phyloP scores from a whole-genome alignment of 179 eudicot species.

The Amaranthus tricolor region DNA sequence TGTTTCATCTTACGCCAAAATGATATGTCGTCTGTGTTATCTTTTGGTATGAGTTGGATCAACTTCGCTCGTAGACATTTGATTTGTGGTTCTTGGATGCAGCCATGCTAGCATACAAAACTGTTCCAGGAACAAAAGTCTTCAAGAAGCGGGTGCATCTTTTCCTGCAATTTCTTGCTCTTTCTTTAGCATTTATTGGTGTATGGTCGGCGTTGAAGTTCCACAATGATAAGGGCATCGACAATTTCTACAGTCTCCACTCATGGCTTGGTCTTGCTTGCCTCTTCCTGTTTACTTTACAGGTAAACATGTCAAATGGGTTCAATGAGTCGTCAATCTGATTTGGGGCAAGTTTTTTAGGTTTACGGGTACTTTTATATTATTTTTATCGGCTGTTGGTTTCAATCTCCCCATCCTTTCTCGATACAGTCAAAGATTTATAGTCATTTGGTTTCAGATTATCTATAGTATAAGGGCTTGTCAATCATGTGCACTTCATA shows the following conservation, averaged over 20 bases:
- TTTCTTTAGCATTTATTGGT: constrained; percentile 66
- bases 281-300: constrained; percentile 63
- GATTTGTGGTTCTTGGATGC: constrained; percentile 24
- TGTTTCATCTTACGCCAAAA: neutral
- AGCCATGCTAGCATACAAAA: constrained; percentile 97
- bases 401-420: no score
- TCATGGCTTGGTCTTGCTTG: constrained; percentile 92
- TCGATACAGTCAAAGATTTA: no score
- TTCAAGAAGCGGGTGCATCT: constrained; percentile 76
- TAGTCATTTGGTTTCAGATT: no score
- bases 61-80: neutral
- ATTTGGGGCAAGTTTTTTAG: no score
- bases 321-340: no score
- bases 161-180: constrained; percentile 62
- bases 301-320: constrained; percentile 39
- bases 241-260: constrained; percentile 90
- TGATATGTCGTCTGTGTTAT: neutral
- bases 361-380: no score
- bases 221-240: constrained; percentile 82
- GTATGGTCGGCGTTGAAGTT: constrained; percentile 83
- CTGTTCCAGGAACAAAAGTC: constrained; percentile 75
- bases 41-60: neutral
- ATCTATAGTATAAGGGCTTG: no score
- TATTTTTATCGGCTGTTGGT: no score
- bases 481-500: no score